Percentiles rank a stretch among this genome's conserved stretches.
Evolutionary conservation across 73 alveolate species (phyloP).

Genomic region (Paramecium sonneborni): DNA sequence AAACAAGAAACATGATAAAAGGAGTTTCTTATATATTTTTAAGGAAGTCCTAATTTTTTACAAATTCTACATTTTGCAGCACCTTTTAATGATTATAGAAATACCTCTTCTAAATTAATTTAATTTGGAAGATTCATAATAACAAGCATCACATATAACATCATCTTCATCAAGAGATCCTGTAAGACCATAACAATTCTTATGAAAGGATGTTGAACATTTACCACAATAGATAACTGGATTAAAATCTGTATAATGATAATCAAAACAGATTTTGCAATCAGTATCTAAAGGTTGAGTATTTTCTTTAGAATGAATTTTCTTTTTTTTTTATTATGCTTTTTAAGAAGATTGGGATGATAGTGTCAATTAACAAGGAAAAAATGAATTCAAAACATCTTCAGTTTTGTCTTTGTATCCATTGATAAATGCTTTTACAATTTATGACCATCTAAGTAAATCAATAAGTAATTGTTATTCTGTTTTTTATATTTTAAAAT

Average conservation of each 20-base stretch:
- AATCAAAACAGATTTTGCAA: constrained; percentile 51
- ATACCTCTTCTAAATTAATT: background rate
- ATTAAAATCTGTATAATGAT: background rate
- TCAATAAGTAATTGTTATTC: background rate
- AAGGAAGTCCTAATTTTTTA: background rate
- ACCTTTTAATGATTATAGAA: background rate
- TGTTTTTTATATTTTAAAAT: background rate
- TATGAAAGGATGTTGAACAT: constrained; percentile 31
- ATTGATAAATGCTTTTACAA: background rate
- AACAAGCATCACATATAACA: background rate
- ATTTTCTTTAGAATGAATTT: background rate
- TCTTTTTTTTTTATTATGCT: background rate
- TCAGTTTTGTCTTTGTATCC: background rate
- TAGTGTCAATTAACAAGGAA: background rate
- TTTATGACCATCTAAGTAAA: background rate
- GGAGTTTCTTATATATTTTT: background rate
- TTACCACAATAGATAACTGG: constrained; percentile 31
- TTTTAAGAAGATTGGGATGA: background rate
- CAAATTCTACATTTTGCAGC: constrained; percentile 18
- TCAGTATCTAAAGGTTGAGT: constrained; percentile 28
- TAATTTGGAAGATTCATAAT: background rate
- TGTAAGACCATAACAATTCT: constrained; percentile 20
- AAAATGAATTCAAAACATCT: background rate
- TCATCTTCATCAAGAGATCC: constrained; percentile 3
- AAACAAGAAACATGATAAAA: constrained; percentile 43